Conservation (phyloP, 106 monocot species). For the Apostasia shenzhenica region DNA sequence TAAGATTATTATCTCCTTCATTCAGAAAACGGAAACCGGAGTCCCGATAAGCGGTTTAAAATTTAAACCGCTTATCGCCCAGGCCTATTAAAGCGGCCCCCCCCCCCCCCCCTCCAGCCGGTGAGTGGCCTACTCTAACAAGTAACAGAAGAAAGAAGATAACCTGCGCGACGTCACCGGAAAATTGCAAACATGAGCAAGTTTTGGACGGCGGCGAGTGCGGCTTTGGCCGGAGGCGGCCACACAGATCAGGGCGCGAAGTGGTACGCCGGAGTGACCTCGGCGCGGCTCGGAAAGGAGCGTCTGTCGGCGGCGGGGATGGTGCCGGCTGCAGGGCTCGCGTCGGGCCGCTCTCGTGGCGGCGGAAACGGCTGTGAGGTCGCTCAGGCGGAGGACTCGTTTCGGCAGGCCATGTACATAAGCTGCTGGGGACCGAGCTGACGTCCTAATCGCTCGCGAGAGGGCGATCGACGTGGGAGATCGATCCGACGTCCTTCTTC, state of each 20-base stretch:
- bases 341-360: neutral
- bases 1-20: too few species aligned
- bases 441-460: neutral
- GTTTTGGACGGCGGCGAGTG: conserved; percentile 8
- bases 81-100: too few species aligned
- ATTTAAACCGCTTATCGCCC: too few species aligned
- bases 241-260: neutral
- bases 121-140: too few species aligned
- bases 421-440: conserved; percentile 14
- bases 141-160: too few species aligned
- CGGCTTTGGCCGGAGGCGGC: neutral
- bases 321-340: neutral
- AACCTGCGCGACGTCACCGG: too few species aligned
- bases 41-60: too few species aligned
- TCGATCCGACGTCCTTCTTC: too few species aligned
- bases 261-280: neutral
- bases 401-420: neutral
- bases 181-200: conserved; percentile 1
- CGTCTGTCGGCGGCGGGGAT: neutral
- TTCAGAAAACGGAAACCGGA: too few species aligned
- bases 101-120: too few species aligned
- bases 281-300: conserved; percentile 2
- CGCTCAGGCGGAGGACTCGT: conserved; percentile 2
- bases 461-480: too few species aligned
- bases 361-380: neutral